phyloP scores from a whole-genome alignment of 2,329 filamentous ascomycete species.

The Aspergillus texensis region DNA sequence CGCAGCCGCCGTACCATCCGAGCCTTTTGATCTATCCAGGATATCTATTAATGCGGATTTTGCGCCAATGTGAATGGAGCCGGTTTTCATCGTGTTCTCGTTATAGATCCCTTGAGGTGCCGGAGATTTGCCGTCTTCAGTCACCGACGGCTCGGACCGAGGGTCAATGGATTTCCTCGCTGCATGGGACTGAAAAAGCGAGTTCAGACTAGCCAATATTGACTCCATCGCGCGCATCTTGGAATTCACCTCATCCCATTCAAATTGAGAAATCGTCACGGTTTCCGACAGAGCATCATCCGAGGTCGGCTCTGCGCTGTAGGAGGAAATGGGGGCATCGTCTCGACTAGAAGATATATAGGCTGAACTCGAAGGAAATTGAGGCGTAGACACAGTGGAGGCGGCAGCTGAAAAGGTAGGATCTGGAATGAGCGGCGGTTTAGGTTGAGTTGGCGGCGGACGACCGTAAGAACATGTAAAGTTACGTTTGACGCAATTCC shows the following conservation, averaged over 20 bases:
- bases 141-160: slow-evolving; percentile 9
- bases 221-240: slow-evolving; percentile 41
- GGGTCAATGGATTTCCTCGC: slow-evolving; percentile 22
- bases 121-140: slow-evolving; percentile 19
- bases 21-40: slow-evolving; percentile 49
- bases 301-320: slow-evolving; percentile 21
- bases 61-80: slow-evolving; percentile 60
- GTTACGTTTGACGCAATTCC: slow-evolving; percentile 46
- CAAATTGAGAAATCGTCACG: slow-evolving; percentile 34
- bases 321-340: slow-evolving; percentile 15
- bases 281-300: slow-evolving; percentile 29
- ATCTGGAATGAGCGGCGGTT: slow-evolving; percentile 14
- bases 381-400: slow-evolving; percentile 21
- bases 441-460: slow-evolving; percentile 24
- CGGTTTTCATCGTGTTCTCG: slow-evolving; percentile 44
- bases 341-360: slow-evolving; percentile 20
- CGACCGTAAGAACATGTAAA: slow-evolving; percentile 43
- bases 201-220: slow-evolving; percentile 35
- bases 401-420: slow-evolving; percentile 15
- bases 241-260: slow-evolving; percentile 40
- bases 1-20: slow-evolving; percentile 48
- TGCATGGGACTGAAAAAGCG: slow-evolving; percentile 33
- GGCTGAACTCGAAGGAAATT: slow-evolving; percentile 12
- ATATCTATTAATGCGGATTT: slow-evolving; percentile 62
- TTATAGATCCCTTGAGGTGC: slow-evolving; percentile 32